A percentile compares a stretch with the other conserved stretches of the same genome.
Conservation (phyloP, 2,329 filamentous ascomycete species). For the Keithomyces neogunnii region DNA sequence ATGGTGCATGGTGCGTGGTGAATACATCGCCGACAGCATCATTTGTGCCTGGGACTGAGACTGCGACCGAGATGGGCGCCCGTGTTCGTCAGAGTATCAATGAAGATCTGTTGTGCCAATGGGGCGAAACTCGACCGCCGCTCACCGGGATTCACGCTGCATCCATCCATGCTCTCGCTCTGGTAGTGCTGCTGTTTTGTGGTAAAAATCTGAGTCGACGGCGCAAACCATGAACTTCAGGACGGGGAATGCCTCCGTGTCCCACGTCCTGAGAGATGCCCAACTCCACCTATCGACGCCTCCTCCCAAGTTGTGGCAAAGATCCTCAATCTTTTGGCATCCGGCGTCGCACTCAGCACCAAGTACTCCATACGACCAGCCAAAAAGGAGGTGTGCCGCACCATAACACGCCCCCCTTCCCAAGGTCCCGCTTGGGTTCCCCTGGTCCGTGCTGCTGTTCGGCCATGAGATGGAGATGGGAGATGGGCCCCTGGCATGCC, state of each 20-base stretch:
- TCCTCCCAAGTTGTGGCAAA: too few species aligned
- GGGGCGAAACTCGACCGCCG: too few species aligned
- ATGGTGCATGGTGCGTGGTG: not conserved
- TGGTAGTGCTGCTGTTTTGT: too few species aligned
- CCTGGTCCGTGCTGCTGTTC: not conserved
- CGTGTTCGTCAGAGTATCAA: too few species aligned
- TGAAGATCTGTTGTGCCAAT: too few species aligned
- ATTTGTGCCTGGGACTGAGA: too few species aligned
- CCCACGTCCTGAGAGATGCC: not conserved
- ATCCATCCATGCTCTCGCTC: too few species aligned
- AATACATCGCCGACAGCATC: not conserved
- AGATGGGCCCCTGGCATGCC: conserved; percentile 1
- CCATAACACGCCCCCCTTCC: not conserved
- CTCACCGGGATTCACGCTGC: too few species aligned
- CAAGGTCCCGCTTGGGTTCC: not conserved
- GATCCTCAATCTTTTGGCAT: too few species aligned
- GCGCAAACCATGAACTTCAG: not conserved
- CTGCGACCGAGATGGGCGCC: too few species aligned
- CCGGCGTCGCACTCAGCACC: too few species aligned
- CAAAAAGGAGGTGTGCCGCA: not conserved
- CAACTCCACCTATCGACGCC: too few species aligned
- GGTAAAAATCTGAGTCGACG: not conserved
- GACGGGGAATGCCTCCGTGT: not conserved
- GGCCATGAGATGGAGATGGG: conserved; percentile 2
- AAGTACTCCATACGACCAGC: not conserved